Base-by-base conservation (phyloP, 2,329 filamentous ascomycete genomes). In the Dichotomopilus funicola region DNA sequence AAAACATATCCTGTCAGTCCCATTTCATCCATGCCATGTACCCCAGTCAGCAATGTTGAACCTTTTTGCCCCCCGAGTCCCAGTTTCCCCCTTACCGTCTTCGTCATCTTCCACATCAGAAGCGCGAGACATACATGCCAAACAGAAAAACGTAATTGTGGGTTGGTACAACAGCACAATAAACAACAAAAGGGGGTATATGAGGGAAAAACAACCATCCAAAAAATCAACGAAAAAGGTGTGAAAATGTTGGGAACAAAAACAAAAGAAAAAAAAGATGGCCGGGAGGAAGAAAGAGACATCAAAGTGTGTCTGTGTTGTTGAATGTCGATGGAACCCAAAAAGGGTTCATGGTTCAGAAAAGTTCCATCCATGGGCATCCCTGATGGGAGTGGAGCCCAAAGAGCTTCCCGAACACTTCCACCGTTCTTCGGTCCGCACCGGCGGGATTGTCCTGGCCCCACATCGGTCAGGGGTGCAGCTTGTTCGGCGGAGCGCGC, bases 181-280 rank as follows among this genome's bases (percentile, higher is more conserved):
- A 12, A 48, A 48, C 40, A 19, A 53, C 45, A 7, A 38, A 50
- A 51, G 47, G 55, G 55, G 55, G 55, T 57, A 57, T 57, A 54
- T 57, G 46, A n/a, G 19, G 43, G 38, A 43, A 45, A 38, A 36
- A 34, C 11, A 42, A 43, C 27, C 10, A 49, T 11, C 38, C 51
- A 46, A 5, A n/a, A 33, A 40, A 34, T 2, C 13, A 11, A 31
- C 34, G 27, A 45, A 45, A 35, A 51, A 33, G 5, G 38, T 42
- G 40, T 42, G 37, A 12, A 8, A 8, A 8, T 9, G 37, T 13
- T 6, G 40, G 38, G 13, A 43, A 49, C n/a, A 46, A 11, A 34
- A 41, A 31, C 38, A 31, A 35, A 49, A 19, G 36, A 44, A 40
- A 49, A n/a, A 42, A 38, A 27, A 34, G 8, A 53, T 38, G 10